Conservation (phyloP, 2,329 filamentous ascomycete genomes). For the Xylariales sp. region DNA sequence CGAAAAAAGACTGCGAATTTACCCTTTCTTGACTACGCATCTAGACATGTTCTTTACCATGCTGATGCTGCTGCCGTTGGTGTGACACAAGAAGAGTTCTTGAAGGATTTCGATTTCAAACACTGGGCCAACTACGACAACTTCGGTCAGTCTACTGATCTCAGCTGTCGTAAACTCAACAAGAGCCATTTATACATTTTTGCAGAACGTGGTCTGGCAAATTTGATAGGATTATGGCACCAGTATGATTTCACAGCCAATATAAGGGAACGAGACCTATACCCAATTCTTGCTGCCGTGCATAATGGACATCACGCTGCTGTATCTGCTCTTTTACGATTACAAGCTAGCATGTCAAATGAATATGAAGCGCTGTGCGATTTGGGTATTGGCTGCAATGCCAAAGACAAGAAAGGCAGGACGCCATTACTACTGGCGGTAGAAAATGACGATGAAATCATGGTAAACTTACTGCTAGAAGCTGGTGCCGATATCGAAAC, state of each 20-base stretch:
- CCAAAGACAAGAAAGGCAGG: background rate
- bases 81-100: constrained; percentile 7
- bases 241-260: background rate
- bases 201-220: constrained; percentile 5
- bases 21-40: constrained; percentile 12
- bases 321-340: background rate
- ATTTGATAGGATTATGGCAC: background rate
- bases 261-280: background rate
- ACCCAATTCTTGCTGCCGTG: constrained; percentile 2
- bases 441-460: background rate
- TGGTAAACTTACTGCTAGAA: background rate
- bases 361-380: background rate
- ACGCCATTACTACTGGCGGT: background rate
- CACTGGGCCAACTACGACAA: constrained; percentile 10
- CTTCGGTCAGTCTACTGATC: constrained; percentile 3
- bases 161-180: constrained; percentile 2
- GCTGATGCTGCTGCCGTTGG: constrained; percentile 8
- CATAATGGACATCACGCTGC: background rate
- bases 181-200: constrained; percentile 12
- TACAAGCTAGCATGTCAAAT: too few species aligned
- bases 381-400: background rate
- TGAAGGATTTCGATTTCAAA: constrained; percentile 1
- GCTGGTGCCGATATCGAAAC: background rate
- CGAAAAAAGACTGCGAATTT: constrained; percentile 1
- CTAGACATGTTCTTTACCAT: constrained; percentile 7